A percentile compares a stretch with the other conserved stretches of the same genome.
These are phyloP conservation scores for Capsicum baccatum DNA, from an alignment of 257 asterid genomes.

Conservation along the genomic window DNA sequence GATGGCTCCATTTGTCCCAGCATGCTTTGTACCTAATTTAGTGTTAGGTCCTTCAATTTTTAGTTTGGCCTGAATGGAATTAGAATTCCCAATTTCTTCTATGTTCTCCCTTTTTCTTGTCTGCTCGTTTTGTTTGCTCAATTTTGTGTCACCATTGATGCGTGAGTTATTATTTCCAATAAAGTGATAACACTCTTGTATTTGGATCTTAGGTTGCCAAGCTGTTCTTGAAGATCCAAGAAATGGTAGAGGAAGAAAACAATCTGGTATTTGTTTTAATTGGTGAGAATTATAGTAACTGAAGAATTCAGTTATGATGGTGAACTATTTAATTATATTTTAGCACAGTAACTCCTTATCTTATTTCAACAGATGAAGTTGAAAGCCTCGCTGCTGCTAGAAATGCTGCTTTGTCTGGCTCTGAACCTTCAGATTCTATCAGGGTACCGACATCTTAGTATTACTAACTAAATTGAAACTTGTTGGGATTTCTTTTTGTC, in stretches of 20 bases:
- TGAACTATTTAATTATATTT: constrained; percentile 19
- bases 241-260: constrained; percentile 96
- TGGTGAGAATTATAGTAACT: constrained; percentile 64
- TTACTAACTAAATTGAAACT: background rate
- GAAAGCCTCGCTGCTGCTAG: constrained; percentile 99
- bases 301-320: constrained; percentile 23
- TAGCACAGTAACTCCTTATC: constrained; percentile 26
- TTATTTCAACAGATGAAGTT: constrained; percentile 74
- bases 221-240: constrained; percentile 91
- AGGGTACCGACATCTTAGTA: constrained; percentile 60
- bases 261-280: constrained; percentile 91
- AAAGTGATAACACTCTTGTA: background rate
- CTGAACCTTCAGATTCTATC: constrained; percentile 99
- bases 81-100: background rate
- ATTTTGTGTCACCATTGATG: constrained; percentile 3
- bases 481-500: constrained; percentile 25
- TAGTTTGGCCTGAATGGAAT: background rate
- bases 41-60: constrained; percentile 6
- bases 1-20: background rate
- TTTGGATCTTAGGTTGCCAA: constrained; percentile 77
- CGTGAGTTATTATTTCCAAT: constrained; percentile 2
- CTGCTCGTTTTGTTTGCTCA: background rate
- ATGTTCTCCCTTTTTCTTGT: background rate
- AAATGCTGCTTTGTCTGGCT: constrained; percentile 95
- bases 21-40: background rate